These are phyloP conservation scores for Cadophora luteo-olivacea DNA, from an alignment of 2,329 filamentous ascomycete species.

Conservation along the genomic window DNA sequence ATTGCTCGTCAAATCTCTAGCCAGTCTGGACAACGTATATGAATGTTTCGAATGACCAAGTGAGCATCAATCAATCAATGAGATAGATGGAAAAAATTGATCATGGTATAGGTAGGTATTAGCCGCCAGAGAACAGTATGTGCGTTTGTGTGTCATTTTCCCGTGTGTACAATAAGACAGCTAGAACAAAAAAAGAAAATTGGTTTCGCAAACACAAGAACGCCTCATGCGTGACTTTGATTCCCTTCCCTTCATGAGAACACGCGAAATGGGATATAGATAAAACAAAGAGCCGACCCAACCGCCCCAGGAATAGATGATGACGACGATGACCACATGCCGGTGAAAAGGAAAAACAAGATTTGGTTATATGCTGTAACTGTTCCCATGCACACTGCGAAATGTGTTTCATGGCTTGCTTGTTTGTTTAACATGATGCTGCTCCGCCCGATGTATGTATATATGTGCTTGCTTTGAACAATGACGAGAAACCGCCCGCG, in stretches of 20 bases:
- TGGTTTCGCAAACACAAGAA: not conserved
- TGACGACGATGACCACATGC: not conserved
- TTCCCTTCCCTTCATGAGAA: not conserved
- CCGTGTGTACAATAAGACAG: conserved; percentile 6
- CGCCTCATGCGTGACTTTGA: conserved; percentile 3
- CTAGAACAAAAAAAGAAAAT: not conserved
- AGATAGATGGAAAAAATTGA: not conserved
- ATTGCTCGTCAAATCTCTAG: conserved; percentile 3
- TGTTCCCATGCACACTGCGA: not conserved
- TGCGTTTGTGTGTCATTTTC: not conserved
- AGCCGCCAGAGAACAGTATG: not conserved
- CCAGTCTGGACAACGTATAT: conserved; percentile 14
- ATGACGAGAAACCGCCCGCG: conserved; percentile 9
- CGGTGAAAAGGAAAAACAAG: not conserved
- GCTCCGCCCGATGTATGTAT: conserved; percentile 1
- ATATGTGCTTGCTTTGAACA: not conserved
- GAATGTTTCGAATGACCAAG: not conserved
- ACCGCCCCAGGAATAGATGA: conserved; percentile 2
- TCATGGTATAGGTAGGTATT: not conserved
- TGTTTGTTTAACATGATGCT: conserved; percentile 22
- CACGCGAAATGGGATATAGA: conserved; percentile 5
- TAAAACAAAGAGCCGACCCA: conserved; percentile 19
- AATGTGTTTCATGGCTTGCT: conserved; percentile 20
- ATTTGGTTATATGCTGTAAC: not conserved
- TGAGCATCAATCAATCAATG: not conserved